Conservation (phyloP, 2,329 filamentous ascomycete species). For the Colletotrichum magnum region DNA sequence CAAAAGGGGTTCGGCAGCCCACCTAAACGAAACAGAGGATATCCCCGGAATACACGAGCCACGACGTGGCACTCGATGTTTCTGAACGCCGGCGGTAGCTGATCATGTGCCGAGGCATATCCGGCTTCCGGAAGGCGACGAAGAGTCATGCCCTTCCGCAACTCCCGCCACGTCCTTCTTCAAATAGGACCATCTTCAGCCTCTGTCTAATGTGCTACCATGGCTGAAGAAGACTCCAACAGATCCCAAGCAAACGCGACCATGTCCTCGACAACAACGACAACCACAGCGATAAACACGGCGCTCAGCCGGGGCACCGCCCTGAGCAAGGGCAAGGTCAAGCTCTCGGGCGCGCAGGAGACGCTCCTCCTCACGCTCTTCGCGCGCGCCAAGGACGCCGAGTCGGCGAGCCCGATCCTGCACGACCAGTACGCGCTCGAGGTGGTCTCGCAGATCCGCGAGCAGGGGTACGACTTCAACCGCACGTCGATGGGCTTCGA, state of each 20-base stretch:
- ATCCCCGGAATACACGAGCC: conserved; percentile 14
- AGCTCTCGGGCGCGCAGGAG: conserved; percentile 37
- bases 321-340: conserved; percentile 32
- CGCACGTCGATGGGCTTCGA: neutral
- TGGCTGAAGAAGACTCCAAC: too few relatives aligned
- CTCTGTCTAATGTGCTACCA: too few relatives aligned
- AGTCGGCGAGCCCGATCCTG: conserved; percentile 32
- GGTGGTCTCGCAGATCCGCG: conserved; percentile 16
- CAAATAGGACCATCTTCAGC: neutral
- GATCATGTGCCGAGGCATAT: conserved; percentile 21
- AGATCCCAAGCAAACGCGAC: neutral
- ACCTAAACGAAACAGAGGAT: too few relatives aligned
- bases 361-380: conserved; percentile 40
- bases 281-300: conserved; percentile 10
- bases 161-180: neutral
- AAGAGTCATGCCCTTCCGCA: too few relatives aligned
- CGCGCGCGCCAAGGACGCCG: conserved; percentile 37
- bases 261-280: conserved; percentile 18
- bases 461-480: conserved; percentile 35
- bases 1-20: too few relatives aligned
- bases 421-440: conserved; percentile 38
- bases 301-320: neutral
- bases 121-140: neutral
- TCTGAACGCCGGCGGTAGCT: neutral
- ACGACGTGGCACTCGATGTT: neutral